Percentiles rank a stretch among this genome's conserved stretches.
phyloP scores from a whole-genome alignment of 1,284 basidiomycete genomes.

The Pholiota adiposa region DNA sequence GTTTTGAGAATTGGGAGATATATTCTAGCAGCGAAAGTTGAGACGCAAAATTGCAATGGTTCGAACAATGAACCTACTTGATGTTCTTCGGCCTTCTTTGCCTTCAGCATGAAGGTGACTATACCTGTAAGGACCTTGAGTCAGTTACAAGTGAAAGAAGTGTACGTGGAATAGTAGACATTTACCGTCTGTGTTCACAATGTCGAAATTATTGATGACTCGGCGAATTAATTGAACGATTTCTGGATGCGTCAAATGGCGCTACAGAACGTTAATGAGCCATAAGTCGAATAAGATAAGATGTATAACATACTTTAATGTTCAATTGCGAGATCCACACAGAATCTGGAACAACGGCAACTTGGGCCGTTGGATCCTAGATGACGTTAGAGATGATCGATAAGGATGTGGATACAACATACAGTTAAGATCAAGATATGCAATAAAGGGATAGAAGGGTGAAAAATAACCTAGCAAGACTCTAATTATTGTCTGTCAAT shows the following conservation, averaged over 20 bases:
- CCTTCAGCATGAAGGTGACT: too few species aligned
- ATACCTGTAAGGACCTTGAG: too few species aligned
- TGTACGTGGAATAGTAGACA: too few species aligned
- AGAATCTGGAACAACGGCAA: neutral
- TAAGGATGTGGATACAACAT: neutral
- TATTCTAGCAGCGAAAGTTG: too few species aligned
- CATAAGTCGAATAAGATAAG: neutral
- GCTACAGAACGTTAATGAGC: neutral
- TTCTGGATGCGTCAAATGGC: neutral
- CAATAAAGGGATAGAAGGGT: neutral
- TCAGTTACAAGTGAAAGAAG: too few species aligned
- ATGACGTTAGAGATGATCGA: neutral
- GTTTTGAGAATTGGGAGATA: too few species aligned
- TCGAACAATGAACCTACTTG: too few species aligned
- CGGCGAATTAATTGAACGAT: neutral
- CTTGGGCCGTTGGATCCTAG: neutral
- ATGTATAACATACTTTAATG: neutral
- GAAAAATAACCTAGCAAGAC: neutral
- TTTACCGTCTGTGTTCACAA: slow-evolving; percentile 2
- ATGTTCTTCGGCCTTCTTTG: too few species aligned
- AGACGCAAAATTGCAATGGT: too few species aligned
- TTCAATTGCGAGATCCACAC: slow-evolving; percentile 1
- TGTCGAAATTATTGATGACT: neutral
- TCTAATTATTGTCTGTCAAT: too few species aligned
- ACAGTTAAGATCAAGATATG: neutral